Base-by-base conservation (phyloP, 2,329 filamentous ascomycete genomes). In the Arthrinium puccinioides region DNA sequence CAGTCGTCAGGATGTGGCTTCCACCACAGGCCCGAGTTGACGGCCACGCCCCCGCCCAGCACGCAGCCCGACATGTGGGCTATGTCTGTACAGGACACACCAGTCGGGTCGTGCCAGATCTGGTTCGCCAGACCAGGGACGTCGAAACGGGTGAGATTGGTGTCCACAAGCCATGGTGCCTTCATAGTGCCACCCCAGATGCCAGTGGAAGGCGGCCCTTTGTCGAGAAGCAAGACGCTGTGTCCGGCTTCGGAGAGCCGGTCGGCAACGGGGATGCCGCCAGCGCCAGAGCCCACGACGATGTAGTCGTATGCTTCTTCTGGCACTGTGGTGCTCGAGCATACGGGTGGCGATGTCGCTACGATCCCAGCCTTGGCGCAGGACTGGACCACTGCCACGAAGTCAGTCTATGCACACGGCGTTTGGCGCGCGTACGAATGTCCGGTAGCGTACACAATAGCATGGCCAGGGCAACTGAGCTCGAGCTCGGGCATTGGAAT, bases 21-120 rank as follows among this genome's bases (percentile, higher is more conserved):
- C 70, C 77, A 82, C 73, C 78, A 84, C 23, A 85, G 66, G 30
- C 77, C 79, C 35, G 81, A 75, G 46, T 85, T 86, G 50, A 84
- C 67, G 20, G 77, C 74, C 11, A 76, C 74, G 7, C 77, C 76
- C 38, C 82, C 82, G 33, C 82, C 82, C 3, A 86, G 69, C 29
- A 86, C 67, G 44, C 82, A 86, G 11, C 80, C 82, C 10, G 79
- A 78, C 78, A 84, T 84, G 49, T 82, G 76, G 44, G 82, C 79
- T n/a, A 75, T 78, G 54, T 86, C 82, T 2, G 69, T 70, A 57
- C 82, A 86, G 24, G 76, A 73, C 47, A 84, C 76, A 20, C 77
- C 79, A 4, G 66, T 64, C 9, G 74, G 77, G 50, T 82, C 70
- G 4, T 66, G 61, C 72, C 78, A 83, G 46, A 86, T 82, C 58